Conservation (phyloP, 768 basidiomycete genomes). For the Tricholoma saponaceum region DNA sequence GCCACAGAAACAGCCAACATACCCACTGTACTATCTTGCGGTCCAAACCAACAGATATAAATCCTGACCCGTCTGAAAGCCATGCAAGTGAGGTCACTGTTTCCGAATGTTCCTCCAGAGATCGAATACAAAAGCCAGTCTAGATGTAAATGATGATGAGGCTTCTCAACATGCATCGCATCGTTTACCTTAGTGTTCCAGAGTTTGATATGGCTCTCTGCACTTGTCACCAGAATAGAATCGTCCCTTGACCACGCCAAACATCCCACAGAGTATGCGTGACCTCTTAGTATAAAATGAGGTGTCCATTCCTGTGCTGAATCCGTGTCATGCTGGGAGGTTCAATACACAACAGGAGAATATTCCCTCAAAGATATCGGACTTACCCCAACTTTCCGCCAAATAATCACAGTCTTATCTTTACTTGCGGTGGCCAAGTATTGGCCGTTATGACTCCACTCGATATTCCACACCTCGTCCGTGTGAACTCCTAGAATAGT, state of each 20-base stretch:
- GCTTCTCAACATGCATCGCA: too few species aligned
- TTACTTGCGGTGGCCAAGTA: slow-evolving; percentile 85
- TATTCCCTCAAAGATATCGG: background rate
- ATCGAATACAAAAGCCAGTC: slow-evolving; percentile 71
- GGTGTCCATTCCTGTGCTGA: too few species aligned
- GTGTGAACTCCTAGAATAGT: too few species aligned
- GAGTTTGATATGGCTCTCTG: too few species aligned
- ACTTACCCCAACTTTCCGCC: slow-evolving; percentile 79
- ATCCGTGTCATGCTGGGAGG: too few species aligned
- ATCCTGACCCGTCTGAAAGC: too few species aligned
- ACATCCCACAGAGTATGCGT: too few species aligned
- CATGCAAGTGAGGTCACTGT: slow-evolving; percentile 86
- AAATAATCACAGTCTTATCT: slow-evolving; percentile 86
- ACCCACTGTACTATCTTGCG: slow-evolving; percentile 84
- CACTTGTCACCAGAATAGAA: too few species aligned
- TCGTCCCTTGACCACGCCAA: too few species aligned
- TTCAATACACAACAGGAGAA: too few species aligned
- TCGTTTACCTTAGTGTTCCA: too few species aligned
- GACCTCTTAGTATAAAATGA: too few species aligned
- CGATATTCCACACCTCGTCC: slow-evolving; percentile 93
- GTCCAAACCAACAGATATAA: slow-evolving; percentile 87
- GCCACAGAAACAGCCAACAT: slow-evolving; percentile 18
- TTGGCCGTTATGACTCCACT: slow-evolving; percentile 89
- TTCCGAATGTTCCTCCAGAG: slow-evolving; percentile 70
- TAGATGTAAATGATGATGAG: slow-evolving; percentile 28